phyloP scores from a whole-genome alignment of 768 basidiomycete species.

The Lactarius vividus region DNA sequence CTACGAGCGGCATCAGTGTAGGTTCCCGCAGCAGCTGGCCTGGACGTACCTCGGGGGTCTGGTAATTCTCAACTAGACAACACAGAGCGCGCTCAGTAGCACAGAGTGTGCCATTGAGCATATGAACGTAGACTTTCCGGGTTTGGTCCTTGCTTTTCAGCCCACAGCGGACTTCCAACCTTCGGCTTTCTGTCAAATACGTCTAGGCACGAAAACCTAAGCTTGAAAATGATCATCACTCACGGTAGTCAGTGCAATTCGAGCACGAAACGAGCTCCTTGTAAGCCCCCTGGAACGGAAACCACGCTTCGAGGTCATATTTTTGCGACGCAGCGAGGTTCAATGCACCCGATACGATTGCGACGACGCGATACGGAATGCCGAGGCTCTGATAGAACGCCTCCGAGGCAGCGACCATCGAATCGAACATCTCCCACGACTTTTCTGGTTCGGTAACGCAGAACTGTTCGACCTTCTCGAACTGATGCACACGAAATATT shows the following conservation, averaged over 20 bases:
- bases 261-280: conserved; percentile 98
- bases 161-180: conserved; percentile 91
- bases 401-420: conserved; percentile 87
- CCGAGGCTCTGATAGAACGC: conserved; percentile 96
- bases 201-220: conserved; percentile 3
- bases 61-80: conserved; percentile 98
- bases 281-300: conserved; percentile 94
- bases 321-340: conserved; percentile 98
- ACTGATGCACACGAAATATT: conserved; percentile 99
- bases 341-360: conserved; percentile 93
- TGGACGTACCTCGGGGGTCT: conserved; percentile 80
- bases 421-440: conserved; percentile 92
- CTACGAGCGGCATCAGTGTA: conserved; percentile 40
- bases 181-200: conserved; percentile 68
- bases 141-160: conserved; percentile 88
- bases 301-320: conserved; percentile 98
- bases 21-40: neutral
- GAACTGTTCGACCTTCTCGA: conserved; percentile 99
- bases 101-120: conserved; percentile 97
- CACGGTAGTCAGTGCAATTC: conserved; percentile 99
- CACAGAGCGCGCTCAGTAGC: conserved; percentile 96
- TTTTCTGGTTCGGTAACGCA: conserved; percentile 91
- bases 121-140: conserved; percentile 94
- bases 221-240: conserved; percentile 35
- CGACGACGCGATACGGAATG: conserved; percentile 87